phyloP scores from a whole-genome alignment of 495 filamentous ascomycete genomes.

The Ascodesmis nigricans region DNA sequence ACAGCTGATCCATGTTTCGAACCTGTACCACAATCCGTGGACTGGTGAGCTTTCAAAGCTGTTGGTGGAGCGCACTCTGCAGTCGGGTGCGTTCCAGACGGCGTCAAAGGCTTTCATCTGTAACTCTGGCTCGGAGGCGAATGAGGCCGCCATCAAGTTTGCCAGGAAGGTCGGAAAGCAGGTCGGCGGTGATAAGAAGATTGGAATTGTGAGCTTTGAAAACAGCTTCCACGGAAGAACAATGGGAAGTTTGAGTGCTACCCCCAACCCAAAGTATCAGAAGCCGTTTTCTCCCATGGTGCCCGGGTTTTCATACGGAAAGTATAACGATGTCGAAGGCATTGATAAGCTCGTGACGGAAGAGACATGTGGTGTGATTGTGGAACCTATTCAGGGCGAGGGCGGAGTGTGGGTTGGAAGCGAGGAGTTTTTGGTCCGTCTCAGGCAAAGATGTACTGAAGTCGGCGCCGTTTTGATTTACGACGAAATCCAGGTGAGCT shows the following conservation, averaged over 20 bases:
- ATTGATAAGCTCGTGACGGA: constrained; percentile 53
- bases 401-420: constrained; percentile 73
- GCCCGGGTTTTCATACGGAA: constrained; percentile 73
- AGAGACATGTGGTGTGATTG: constrained; percentile 78
- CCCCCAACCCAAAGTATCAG: constrained; percentile 97
- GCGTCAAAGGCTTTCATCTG: constrained; percentile 74
- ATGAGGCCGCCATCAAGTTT: constrained; percentile 96
- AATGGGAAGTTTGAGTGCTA: constrained; percentile 78
- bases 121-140: constrained; percentile 87
- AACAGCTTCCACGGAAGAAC: constrained; percentile 90
- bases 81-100: constrained; percentile 56
- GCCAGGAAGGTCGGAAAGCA: constrained; percentile 71
- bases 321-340: constrained; percentile 55
- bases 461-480: constrained; percentile 78
- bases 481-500: constrained; percentile 50
- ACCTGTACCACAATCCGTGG: constrained; percentile 92
- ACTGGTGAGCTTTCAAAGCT: constrained; percentile 64
- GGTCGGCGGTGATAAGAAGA: constrained; percentile 41
- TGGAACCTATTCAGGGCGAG: constrained; percentile 96
- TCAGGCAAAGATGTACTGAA: constrained; percentile 60
- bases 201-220: constrained; percentile 71
- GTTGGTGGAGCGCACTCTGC: constrained; percentile 55
- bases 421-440: constrained; percentile 53
- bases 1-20: constrained; percentile 71
- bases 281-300: constrained; percentile 86